Evolutionary conservation across 441 rosid genomes (phyloP).

Genomic region (Erodium trifolium): DNA sequence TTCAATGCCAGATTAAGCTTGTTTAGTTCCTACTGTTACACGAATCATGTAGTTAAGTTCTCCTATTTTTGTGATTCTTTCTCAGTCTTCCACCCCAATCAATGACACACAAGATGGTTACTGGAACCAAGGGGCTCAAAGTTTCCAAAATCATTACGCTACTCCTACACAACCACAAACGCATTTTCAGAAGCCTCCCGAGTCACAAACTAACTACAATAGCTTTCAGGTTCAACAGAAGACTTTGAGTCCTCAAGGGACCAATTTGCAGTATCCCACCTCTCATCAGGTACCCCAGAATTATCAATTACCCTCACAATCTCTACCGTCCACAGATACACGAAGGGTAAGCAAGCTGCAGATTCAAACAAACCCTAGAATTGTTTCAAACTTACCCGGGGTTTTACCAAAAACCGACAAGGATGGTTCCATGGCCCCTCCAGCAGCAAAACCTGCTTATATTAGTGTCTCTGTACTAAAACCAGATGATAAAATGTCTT

Average conservation of each 20-base stretch:
- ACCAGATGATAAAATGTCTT: conserved; percentile 35
- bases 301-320: conserved; percentile 48
- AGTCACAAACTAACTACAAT: conserved; percentile 50
- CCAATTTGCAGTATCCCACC: conserved; percentile 48
- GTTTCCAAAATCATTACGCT: conserved; percentile 52
- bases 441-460: conserved; percentile 69
- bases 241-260: conserved; percentile 48
- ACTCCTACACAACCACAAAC: conserved; percentile 45
- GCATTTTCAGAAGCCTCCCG: conserved; percentile 46
- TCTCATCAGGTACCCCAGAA: conserved; percentile 52
- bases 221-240: conserved; percentile 69
- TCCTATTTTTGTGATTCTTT: conserved; percentile 21
- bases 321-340: conserved; percentile 40
- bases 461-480: conserved; percentile 65
- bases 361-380: conserved; percentile 95
- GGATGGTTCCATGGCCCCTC: conserved; percentile 37
- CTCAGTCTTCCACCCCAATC: conserved; percentile 35
- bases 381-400: conserved; percentile 74
- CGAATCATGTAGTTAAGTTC: background rate
- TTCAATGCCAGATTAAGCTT: background rate
- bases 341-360: conserved; percentile 76
- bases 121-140: conserved; percentile 56
- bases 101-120: conserved; percentile 53
- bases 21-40: background rate
- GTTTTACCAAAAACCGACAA: conserved; percentile 61